Evolutionary conservation across 805 yeast genomes (phyloP), one percentile per base, ranked within the genome.

Genomic region (Saturnispora dispora): DNA sequence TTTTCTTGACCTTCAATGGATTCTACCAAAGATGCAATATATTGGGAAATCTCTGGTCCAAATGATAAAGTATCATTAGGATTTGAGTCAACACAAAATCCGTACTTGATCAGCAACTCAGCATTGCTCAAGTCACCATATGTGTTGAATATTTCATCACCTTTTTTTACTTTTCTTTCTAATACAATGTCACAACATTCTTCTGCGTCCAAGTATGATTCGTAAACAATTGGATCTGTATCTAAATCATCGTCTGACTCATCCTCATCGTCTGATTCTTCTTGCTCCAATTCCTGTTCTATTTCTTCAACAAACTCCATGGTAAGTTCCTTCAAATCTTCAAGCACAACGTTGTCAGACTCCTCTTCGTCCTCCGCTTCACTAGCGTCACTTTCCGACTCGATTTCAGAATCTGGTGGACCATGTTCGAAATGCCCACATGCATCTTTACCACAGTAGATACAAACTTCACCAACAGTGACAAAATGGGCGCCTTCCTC

Each of bases 121-220:
- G 85, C 72, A 57, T 86, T 88, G 15, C 82, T 67, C 39, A 83
- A 71, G 27, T 81, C 83, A 0, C 96, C 97, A 59, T 89, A 90
- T 0, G 93, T 81, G 66, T 88, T 89, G 71, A 82, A 86, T 13
- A 91, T 60, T 60, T 91, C 96, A 11, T 71, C 63, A 7, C 79
- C 78, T 33, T 67, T 61, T 1, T 59, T 47, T 0, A 86, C 77
- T 1, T 66, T 61, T 13, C 62, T 63, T 18, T 72, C 69, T 2
- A 83, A 60, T 0, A 78, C 72, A 13, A 89, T 79, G 58, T 88
- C 96, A 58, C 95, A 87, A 56, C 89, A 82, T 52, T 78, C 77
- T 48, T 74, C 75, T 1, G 77, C 70, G 46, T 58, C 58, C 4
- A 62, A 54, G 3, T 74, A 65, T 8, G 71, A 58, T 18, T 74